Conservation (phyloP, 768 basidiomycete species). For the Naganishia vaughanmartiniae region DNA sequence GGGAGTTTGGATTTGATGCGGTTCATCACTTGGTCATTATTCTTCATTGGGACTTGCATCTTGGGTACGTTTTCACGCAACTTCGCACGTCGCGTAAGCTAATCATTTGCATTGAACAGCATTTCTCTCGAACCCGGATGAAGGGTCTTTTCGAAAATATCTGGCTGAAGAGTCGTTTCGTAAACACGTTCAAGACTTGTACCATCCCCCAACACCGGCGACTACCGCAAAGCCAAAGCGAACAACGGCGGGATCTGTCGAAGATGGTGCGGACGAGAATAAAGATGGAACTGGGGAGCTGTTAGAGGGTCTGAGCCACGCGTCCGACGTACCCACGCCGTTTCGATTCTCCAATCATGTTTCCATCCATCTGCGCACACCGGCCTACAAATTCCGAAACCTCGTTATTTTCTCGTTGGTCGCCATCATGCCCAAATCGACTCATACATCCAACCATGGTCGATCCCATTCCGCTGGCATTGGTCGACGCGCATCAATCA, state of each 20-base stretch:
- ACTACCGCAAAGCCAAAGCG: conserved; percentile 55
- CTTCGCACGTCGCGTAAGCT: background rate
- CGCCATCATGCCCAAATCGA: conserved; percentile 55
- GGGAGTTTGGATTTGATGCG: conserved; percentile 35
- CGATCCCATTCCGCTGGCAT: conserved; percentile 47
- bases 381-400: conserved; percentile 79
- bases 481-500: conserved; percentile 55
- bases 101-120: conserved; percentile 58
- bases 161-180: conserved; percentile 97
- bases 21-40: conserved; percentile 43
- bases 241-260: conserved; percentile 34
- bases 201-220: conserved; percentile 54
- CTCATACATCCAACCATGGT: conserved; percentile 58
- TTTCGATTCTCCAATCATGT: conserved; percentile 84
- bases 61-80: conserved; percentile 38
- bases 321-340: conserved; percentile 37
- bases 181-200: conserved; percentile 81
- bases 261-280: conserved; percentile 8
- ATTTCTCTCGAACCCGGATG: conserved; percentile 89
- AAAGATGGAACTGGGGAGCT: background rate
- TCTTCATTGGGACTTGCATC: conserved; percentile 35
- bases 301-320: background rate
- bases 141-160: conserved; percentile 87
- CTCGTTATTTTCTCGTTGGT: conserved; percentile 86
- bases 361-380: conserved; percentile 86